Conservation (phyloP, 306 rosid species). For the Trichosanthes truncata region DNA sequence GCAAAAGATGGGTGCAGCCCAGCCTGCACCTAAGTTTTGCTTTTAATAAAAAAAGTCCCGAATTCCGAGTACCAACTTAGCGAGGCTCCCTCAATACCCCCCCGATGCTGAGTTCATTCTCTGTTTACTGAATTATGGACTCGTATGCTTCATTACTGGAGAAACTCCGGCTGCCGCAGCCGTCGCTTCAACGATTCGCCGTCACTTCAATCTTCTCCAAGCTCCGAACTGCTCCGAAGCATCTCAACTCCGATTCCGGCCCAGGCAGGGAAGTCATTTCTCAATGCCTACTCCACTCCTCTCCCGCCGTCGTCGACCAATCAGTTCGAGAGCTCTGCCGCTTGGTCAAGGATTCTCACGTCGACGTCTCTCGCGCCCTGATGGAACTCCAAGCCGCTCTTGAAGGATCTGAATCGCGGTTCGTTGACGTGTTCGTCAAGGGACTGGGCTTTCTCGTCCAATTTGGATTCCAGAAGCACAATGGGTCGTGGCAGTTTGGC, state of each 20-base stretch:
- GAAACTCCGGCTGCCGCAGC: constrained; percentile 71
- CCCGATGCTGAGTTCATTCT: neutral
- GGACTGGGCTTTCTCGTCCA: constrained; percentile 64
- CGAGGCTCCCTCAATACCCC: too few relatives aligned
- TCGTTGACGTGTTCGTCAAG: constrained; percentile 57
- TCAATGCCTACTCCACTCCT: constrained; percentile 52
- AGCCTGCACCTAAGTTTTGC: too few relatives aligned
- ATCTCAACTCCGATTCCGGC: constrained; percentile 54
- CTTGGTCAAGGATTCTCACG: constrained; percentile 45
- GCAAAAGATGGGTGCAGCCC: too few relatives aligned
- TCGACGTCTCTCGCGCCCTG: constrained; percentile 35
- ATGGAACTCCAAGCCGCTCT: constrained; percentile 76
- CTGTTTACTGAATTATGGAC: constrained; percentile 33
- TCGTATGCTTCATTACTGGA: constrained; percentile 45
- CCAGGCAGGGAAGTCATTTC: constrained; percentile 68
- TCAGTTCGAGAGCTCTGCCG: constrained; percentile 80
- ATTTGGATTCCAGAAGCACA: constrained; percentile 39
- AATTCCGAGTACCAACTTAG: too few relatives aligned
- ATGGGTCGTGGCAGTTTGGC: constrained; percentile 30
- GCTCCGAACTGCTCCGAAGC: constrained; percentile 61
- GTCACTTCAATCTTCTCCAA: constrained; percentile 74
- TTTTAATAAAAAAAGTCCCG: too few relatives aligned
- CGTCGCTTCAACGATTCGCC: constrained; percentile 72
- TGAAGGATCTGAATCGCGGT: constrained; percentile 47
- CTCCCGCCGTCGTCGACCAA: constrained; percentile 66